Base-by-base conservation (phyloP, 345 rosid species). In the Eutrema japonicum region DNA sequence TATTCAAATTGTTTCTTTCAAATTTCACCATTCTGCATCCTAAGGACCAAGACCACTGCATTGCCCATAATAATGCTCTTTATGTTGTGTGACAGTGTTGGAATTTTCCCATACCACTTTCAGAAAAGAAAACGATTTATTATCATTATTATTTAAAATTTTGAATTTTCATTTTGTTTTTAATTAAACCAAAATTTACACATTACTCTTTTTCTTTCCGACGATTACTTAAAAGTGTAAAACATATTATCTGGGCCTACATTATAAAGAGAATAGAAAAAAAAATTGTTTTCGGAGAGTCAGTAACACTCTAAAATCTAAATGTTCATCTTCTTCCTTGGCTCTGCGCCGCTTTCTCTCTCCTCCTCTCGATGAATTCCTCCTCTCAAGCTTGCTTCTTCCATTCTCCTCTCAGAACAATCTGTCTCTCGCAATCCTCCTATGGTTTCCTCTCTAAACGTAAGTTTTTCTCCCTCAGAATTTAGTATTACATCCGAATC, bases 381-480 rank as follows among this genome's bases (percentile, higher is more conserved):
- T 27, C 70, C 4, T 68, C 70, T 18, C 74, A 75, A 75, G 64
- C 74, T 46, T 68, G 74, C 51, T 46, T 75, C 79, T 62, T 67
- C 46, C 68, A 67, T 3, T 51, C 64, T 42, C 54, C 73, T 41
- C 73, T 61, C 9, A 63, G 36, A 62, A 51, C 64, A 11, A 2
- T 62, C 64, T 61, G 70, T 3, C 58, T 62, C 62, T 63, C 70
- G 29, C 69, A 52, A 36, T 32, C 72, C 6, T 46, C 78, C 3
- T 68, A 13, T n/a, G 69, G 12, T 16, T 43, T 68, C 69, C 0
- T 52, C 50, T 52, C 53, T 2, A 68, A 68, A 8, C 42, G 79
- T 75, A 68, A 75, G 68, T 53, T 61, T 61, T 46, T 10, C 42
- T 50, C 43, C 45, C 36, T 36, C 62, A 12, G n/a, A 72, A 60